Conservation (phyloP, 2,329 filamentous ascomycete genomes). For the Beauveria bassiana region DNA sequence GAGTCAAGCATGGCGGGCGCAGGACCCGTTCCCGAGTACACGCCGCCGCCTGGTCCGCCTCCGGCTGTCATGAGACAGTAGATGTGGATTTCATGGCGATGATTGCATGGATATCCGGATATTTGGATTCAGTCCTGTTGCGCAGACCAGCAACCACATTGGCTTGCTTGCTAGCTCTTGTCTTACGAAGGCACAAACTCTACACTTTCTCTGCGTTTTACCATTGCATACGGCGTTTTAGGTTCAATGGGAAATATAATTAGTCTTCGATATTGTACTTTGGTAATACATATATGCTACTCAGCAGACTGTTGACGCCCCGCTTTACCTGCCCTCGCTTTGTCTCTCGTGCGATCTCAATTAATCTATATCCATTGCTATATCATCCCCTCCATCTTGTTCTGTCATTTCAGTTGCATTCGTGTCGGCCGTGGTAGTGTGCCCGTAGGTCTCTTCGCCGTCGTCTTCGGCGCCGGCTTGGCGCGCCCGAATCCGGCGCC, state of each 20-base stretch:
- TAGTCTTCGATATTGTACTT: background rate
- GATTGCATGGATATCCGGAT: background rate
- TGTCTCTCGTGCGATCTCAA: background rate
- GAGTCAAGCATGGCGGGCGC: constrained; percentile 18
- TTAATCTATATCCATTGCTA: constrained; percentile 62
- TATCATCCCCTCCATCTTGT: constrained; percentile 36
- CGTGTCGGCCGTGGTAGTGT: background rate
- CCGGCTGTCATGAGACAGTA: constrained; percentile 20
- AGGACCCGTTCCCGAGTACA: constrained; percentile 18
- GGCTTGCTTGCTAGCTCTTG: background rate
- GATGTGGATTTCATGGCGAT: background rate
- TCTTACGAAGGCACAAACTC: background rate
- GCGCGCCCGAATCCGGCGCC: constrained; percentile 56
- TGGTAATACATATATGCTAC: background rate
- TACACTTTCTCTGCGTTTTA: background rate
- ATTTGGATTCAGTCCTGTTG: background rate
- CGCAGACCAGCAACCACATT: background rate
- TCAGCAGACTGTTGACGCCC: background rate
- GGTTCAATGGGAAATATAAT: background rate
- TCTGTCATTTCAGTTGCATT: background rate
- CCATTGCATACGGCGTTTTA: constrained; percentile 7
- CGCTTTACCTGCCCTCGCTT: background rate
- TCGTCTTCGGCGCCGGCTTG: constrained; percentile 29
- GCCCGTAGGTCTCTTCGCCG: constrained; percentile 22
- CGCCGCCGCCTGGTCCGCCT: constrained; percentile 43